These are phyloP conservation scores for Gracilaria gracilis DNA, from an alignment of 23 red algal genomes.

Conservation along the genomic window DNA sequence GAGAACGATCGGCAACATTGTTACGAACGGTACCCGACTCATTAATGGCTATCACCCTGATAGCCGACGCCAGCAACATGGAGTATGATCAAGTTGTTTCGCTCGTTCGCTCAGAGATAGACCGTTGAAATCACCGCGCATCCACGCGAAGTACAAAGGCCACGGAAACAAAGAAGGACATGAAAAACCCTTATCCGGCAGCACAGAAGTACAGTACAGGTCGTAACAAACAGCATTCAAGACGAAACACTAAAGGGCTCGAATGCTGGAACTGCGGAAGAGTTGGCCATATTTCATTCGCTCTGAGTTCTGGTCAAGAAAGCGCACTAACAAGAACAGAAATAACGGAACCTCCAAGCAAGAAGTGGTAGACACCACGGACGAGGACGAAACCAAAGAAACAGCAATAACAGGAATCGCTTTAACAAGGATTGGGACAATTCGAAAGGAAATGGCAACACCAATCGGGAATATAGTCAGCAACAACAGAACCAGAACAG, in stretches of 20 bases:
- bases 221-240: background rate
- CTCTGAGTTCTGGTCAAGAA: background rate
- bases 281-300: too few relatives aligned
- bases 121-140: background rate
- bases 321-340: background rate
- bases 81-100: too few relatives aligned
- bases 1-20: background rate
- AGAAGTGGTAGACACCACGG: too few relatives aligned
- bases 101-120: too few relatives aligned
- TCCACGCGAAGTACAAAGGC: background rate
- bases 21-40: constrained; percentile 16
- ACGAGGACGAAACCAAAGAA: too few relatives aligned
- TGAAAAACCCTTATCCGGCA: background rate
- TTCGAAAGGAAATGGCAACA: background rate
- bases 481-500: background rate
- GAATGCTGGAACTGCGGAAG: too few relatives aligned
- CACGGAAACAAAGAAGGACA: background rate
- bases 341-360: background rate
- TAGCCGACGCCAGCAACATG: constrained; percentile 7
- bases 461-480: too few relatives aligned
- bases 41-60: background rate
- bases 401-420: background rate
- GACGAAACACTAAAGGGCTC: background rate
- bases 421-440: background rate
- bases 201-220: background rate